Conservation (phyloP, 2,329 filamentous ascomycete genomes). For the Alternaria gansuensis region DNA sequence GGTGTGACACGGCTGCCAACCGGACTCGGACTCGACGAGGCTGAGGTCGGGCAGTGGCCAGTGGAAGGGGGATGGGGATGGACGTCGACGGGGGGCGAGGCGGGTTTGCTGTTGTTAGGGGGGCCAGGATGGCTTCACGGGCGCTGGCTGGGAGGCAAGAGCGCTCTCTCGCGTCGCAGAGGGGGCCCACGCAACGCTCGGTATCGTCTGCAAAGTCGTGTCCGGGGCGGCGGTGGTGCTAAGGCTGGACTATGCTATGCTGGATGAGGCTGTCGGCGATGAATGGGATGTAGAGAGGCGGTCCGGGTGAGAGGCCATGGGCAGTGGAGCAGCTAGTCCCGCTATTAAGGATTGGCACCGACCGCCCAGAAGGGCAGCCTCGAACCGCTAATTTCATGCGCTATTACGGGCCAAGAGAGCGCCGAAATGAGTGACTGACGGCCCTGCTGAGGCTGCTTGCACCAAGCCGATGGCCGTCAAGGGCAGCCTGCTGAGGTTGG, state of each 20-base stretch:
- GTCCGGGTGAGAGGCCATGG: constrained; percentile 33
- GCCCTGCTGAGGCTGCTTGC: not conserved
- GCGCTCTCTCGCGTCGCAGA: constrained; percentile 19
- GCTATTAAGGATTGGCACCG: constrained; percentile 12
- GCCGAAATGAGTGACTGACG: not conserved
- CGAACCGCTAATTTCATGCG: constrained; percentile 30
- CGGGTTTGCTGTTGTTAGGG: constrained; percentile 48
- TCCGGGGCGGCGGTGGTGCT: constrained; percentile 12
- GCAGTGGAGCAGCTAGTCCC: constrained; percentile 28
- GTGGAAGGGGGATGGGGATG: constrained; percentile 35
- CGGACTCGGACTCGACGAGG: constrained; percentile 20
- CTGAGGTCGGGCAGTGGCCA: constrained; percentile 14
- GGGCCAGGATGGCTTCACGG: constrained; percentile 31
- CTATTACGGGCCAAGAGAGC: constrained; percentile 3
- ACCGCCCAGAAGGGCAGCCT: constrained; percentile 23
- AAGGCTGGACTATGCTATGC: constrained; percentile 32
- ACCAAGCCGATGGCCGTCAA: not conserved
- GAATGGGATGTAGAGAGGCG: constrained; percentile 32
- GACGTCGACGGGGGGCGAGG: constrained; percentile 38
- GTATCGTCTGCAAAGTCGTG: not conserved
- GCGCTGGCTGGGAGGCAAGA: constrained; percentile 19
- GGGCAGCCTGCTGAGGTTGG: not conserved
- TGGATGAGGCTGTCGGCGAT: constrained; percentile 44
- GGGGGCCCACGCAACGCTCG: constrained; percentile 25
- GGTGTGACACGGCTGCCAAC: constrained; percentile 17